Evolutionary conservation across 495 filamentous ascomycete genomes (phyloP).

Genomic region (Xylaria intraflava): DNA sequence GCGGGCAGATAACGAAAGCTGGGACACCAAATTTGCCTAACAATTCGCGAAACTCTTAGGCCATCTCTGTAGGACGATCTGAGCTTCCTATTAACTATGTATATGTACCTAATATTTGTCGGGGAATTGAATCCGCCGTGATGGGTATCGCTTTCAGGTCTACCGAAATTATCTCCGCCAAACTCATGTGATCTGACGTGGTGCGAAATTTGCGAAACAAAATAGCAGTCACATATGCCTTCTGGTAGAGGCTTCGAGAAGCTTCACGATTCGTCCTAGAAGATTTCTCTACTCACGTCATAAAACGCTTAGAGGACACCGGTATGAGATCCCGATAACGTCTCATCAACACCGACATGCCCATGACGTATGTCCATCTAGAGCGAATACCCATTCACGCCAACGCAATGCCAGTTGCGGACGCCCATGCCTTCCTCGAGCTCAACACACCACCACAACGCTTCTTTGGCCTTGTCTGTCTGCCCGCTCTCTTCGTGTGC

Average conservation of each 20-base stretch:
- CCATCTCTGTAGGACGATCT: background rate
- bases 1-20: background rate
- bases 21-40: background rate
- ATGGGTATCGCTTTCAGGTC: slow-evolving; percentile 19
- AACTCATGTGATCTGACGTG: background rate
- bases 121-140: slow-evolving; percentile 15
- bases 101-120: slow-evolving; percentile 3
- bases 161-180: slow-evolving; percentile 6
- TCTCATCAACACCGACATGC: background rate
- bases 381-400: slow-evolving; percentile 53
- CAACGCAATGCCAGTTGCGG: slow-evolving; percentile 52
- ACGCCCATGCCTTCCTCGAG: slow-evolving; percentile 60
- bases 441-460: slow-evolving; percentile 71
- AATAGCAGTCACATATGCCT: background rate
- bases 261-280: background rate
- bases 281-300: background rate
- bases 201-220: background rate
- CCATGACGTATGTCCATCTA: slow-evolving; percentile 16
- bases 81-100: slow-evolving; percentile 20
- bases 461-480: slow-evolving; percentile 71
- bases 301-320: background rate
- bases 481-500: slow-evolving; percentile 81
- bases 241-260: background rate
- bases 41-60: background rate
- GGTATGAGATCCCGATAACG: background rate